Percentiles rank a stretch among this genome's conserved stretches.
These are phyloP conservation scores for Nigrospora osmanthi DNA, from an alignment of 2,329 filamentous ascomycete species.

Conservation along the genomic window DNA sequence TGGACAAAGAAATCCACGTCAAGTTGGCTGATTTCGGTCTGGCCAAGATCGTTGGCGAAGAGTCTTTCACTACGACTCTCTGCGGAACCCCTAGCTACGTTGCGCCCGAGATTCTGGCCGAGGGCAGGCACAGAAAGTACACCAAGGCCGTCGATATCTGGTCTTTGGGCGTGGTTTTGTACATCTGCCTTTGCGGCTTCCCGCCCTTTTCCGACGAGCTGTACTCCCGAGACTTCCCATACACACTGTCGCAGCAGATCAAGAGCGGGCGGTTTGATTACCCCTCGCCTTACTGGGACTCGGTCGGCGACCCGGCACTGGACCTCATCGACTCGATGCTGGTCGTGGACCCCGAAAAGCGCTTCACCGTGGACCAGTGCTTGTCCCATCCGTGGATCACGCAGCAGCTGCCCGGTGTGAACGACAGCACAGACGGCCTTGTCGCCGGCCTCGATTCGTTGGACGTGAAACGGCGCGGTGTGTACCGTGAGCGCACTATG, in stretches of 20 bases:
- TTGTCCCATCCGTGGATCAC: slow-evolving; percentile 87
- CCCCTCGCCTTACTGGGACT: slow-evolving; percentile 93
- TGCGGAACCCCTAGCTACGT: slow-evolving; percentile 98
- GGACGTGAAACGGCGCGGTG: slow-evolving; percentile 76
- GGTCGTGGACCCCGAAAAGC: slow-evolving; percentile 73
- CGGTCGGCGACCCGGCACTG: slow-evolving; percentile 76
- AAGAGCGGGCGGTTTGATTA: slow-evolving; percentile 86
- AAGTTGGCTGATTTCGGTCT: slow-evolving; percentile 96
- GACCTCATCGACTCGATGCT: slow-evolving; percentile 95
- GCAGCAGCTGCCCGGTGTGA: slow-evolving; percentile 48
- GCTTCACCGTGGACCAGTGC: slow-evolving; percentile 86
- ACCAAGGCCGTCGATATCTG: slow-evolving; percentile 92
- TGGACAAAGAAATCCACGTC: slow-evolving; percentile 75
- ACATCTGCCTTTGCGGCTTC: slow-evolving; percentile 92
- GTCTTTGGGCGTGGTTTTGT: slow-evolving; percentile 90
- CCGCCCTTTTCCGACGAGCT: slow-evolving; percentile 95
- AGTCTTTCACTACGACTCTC: slow-evolving; percentile 93
- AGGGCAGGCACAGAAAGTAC: slow-evolving; percentile 75
- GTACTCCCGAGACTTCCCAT: slow-evolving; percentile 73
- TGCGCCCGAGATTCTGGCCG: slow-evolving; percentile 87
- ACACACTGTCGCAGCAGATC: slow-evolving; percentile 82
- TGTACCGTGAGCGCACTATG: slow-evolving; percentile 75
- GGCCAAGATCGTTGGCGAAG: slow-evolving; percentile 96
- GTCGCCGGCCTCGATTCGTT: slow-evolving; percentile 78
- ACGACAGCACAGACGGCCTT: slow-evolving; percentile 86